A percentile compares a stretch with the other conserved stretches of the same genome.
These are phyloP conservation scores for Candida oleophila DNA, from an alignment of 805 yeast species.

Conservation along the genomic window DNA sequence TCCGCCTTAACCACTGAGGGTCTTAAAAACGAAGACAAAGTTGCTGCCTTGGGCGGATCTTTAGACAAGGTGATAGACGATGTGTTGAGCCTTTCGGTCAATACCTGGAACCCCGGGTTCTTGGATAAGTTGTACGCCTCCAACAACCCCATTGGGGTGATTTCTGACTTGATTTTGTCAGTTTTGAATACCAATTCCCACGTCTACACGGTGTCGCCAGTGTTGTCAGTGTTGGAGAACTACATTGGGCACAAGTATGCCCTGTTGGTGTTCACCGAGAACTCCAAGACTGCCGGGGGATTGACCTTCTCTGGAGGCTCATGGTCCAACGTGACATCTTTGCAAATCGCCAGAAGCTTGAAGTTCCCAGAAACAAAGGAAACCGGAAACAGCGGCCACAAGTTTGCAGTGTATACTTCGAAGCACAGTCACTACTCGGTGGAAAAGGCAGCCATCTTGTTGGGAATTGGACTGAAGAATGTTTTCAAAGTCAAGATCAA, in stretches of 20 bases:
- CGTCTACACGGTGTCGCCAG: conserved; percentile 83
- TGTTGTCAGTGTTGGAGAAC: conserved; percentile 72
- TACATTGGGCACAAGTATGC: conserved; percentile 69
- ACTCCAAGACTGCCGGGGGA: conserved; percentile 64
- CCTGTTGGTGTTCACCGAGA: conserved; percentile 46
- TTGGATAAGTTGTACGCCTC: conserved; percentile 81
- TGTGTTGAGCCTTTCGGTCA: conserved; percentile 65
- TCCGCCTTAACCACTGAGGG: conserved; percentile 12
- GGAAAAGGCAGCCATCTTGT: conserved; percentile 74
- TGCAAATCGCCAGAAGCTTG: conserved; percentile 70
- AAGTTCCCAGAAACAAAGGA: conserved; percentile 68
- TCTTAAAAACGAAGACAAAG: conserved; percentile 34
- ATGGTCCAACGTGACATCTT: conserved; percentile 77
- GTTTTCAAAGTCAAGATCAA: conserved; percentile 65
- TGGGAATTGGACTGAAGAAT: conserved; percentile 64
- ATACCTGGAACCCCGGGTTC: conserved; percentile 86
- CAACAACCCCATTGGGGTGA: conserved; percentile 81
- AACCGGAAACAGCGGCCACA: conserved; percentile 50
- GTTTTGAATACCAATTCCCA: conserved; percentile 80
- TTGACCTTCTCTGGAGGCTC: conserved; percentile 86
- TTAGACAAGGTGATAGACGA: conserved; percentile 52
- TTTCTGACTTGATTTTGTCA: conserved; percentile 67
- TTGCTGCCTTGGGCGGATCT: conserved; percentile 24
- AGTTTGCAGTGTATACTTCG: conserved; percentile 70
- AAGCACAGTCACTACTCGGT: conserved; percentile 77